Evolutionary conservation across 129 eudicot species (phyloP), one percentile per base, ranked within the genome.

Genomic region (Flaveria linearis): DNA sequence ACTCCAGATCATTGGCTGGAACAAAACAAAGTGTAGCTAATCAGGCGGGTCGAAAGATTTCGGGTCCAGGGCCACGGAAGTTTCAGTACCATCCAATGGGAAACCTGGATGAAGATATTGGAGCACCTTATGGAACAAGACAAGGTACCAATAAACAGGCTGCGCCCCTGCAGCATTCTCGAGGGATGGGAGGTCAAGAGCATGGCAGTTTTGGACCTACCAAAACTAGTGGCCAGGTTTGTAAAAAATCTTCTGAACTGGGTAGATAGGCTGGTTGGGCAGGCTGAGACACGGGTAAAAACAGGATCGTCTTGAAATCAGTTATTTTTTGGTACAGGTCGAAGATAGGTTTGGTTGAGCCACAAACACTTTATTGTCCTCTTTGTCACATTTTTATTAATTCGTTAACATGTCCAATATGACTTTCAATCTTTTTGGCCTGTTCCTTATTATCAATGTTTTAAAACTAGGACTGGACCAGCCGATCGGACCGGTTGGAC

Each of bases 21-120:
- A 79, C 83, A 55, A 86, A 88, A 70, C 88, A 85, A n/a, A 88
- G 81, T 70, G 69, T 80, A 33, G 77, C 84, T 42, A 82, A 77
- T 80, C 87, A 83, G 80, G 78, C 62, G 69, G 71, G 76, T 22
- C 72, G 64, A 63, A 87, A 58, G 76, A 65, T 51, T 52, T 56
- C 88, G 14, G 85, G 75, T 13, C 76, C 90, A 50, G 86, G 75
- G n/a, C 72, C 89, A 55, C 83, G 79, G 8, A 90, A 93, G 83
- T 93, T 93, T 83, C 98, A 89, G 83, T 86, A 84, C 80, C 96
- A 93, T 85, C 98, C 98, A 42, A 85, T 90, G 96, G 98, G 92
- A 77, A 89, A 90, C 78, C 51, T 86, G 81, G 95, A 82, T 58
- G 90, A 86, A 76, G 95, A 90, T 85, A 85, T 57, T 64, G 92